phyloP scores from a whole-genome alignment of 2,329 filamentous ascomycete species.

The Colletotrichum theobromicola region DNA sequence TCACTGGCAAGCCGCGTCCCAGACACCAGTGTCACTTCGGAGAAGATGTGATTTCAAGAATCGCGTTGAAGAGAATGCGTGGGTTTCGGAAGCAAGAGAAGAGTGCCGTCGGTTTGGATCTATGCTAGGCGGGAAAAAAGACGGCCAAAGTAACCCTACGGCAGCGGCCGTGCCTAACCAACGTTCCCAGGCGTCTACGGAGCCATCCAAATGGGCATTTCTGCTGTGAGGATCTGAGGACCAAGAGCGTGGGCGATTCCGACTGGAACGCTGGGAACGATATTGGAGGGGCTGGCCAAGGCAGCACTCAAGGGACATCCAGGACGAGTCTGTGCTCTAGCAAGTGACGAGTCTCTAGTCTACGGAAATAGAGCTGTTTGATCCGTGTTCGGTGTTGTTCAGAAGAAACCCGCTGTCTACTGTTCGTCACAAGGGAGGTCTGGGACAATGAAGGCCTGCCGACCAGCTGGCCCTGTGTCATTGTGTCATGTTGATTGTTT shows the following conservation, averaged over 20 bases:
- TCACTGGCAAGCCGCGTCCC: not conserved
- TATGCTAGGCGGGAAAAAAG: not conserved
- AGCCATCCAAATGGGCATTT: not conserved
- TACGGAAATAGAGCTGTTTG: not conserved
- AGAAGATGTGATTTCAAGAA: not conserved
- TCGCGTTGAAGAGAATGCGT: not conserved
- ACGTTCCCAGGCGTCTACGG: not conserved
- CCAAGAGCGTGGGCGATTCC: not conserved
- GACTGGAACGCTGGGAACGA: not conserved
- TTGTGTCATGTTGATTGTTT: not conserved
- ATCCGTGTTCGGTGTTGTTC: not conserved
- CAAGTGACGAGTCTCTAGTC: not conserved
- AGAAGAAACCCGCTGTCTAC: not conserved
- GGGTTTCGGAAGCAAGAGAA: not conserved
- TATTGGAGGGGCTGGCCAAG: not conserved
- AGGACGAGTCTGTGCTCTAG: constrained; percentile 1
- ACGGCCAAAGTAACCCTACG: not conserved
- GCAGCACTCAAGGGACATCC: not conserved
- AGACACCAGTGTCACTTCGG: not conserved
- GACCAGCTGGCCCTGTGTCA: not conserved
- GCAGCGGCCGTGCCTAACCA: not conserved
- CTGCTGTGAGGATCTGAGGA: not conserved
- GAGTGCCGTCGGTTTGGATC: not conserved
- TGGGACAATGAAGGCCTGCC: not conserved
- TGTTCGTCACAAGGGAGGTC: not conserved